Base-by-base conservation (phyloP, 2,329 filamentous ascomycete genomes). In the Alternaria burnsii region DNA sequence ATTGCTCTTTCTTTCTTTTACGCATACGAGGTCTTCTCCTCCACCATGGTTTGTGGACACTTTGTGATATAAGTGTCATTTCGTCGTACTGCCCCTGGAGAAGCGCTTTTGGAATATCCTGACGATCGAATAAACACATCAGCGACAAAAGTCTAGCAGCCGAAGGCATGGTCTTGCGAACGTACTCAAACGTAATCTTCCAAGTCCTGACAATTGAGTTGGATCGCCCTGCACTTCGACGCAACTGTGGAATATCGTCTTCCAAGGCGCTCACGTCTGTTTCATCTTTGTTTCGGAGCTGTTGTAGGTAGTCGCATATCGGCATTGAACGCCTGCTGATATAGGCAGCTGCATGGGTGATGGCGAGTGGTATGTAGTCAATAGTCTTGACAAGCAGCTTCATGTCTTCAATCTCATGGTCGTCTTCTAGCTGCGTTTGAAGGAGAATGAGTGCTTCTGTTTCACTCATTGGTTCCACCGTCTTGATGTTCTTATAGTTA, bases 91-190 rank as follows among this genome's bases (percentile, higher is more conserved):
- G 30, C 30, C 30, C 30, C 9, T 32, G 30, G 30, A 30, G 58
- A 32, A 72, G 61, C 26, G 42, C 34, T 81, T 10, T 66, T 16
- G 63, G 63, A 20, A 71, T 71, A 14, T n/a, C 55, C 20, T 67
- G 56, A 14, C 58, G 55, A 57, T 64, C 47, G 24, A 71, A 69
- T 8, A 69, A 44, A 53, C 63, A 61, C 65, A 71, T 68, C 24
- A 84, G 72, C 2, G 80, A 81, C 0, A 85, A 61, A 5, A 84
- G 67, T 22, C 81, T 70, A 3, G 81, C 73, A 5, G 82, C 82
- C 7, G 72, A 63, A 10, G 58, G 62, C 8, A 18, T 48, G 7
- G 20, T 59, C 3, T 63, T 55, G n/a, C 68, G 75, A 14, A 38
- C 16, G 18, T 38, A 38, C n/a, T 38, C 18, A 14, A 42, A 24